A percentile compares a stretch with the other conserved stretches of the same genome.
Conservation (phyloP, 1,284 basidiomycete genomes). For the Tremellales sp. region DNA sequence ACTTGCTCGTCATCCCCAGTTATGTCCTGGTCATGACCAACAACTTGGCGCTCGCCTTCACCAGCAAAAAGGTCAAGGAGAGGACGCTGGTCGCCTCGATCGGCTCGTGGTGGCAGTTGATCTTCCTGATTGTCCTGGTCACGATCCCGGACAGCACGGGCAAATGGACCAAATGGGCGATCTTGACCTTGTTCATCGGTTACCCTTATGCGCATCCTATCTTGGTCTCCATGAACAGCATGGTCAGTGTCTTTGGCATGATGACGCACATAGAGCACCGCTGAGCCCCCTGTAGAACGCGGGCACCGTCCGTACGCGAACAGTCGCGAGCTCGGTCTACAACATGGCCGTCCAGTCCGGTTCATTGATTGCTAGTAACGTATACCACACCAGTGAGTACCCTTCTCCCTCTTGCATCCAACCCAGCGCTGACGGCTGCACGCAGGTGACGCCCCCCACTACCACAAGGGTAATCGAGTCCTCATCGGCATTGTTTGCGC, state of each 20-base stretch:
- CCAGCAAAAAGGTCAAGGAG: conserved; percentile 28
- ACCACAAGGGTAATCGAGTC: conserved; percentile 35
- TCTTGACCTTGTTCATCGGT: conserved; percentile 17
- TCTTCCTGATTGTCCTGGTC: conserved; percentile 29
- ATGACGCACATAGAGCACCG: too few species aligned
- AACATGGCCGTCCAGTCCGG: conserved; percentile 41
- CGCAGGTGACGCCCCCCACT: conserved; percentile 26
- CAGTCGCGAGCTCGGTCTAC: conserved; percentile 36
- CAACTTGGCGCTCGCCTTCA: conserved; percentile 30
- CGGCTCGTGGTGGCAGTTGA: conserved; percentile 29
- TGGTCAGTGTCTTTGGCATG: too few species aligned
- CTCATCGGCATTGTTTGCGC: conserved; percentile 28
- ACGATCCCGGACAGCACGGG: conserved; percentile 18
- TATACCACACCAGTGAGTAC: conserved; percentile 29
- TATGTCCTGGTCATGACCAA: conserved; percentile 38
- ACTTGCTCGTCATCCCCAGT: conserved; percentile 43
- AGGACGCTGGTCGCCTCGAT: conserved; percentile 21
- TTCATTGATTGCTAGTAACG: conserved; percentile 29
- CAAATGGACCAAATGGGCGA: conserved; percentile 24
- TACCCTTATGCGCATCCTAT: conserved; percentile 15
- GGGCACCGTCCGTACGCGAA: conserved; percentile 38
- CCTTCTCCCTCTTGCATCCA: not conserved
- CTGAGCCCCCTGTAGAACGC: conserved; percentile 25
- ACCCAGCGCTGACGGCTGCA: not conserved
- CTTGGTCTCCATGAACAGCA: too few species aligned